Conservation (phyloP, 2,329 filamentous ascomycete genomes). For the Alternaria conjuncta region DNA sequence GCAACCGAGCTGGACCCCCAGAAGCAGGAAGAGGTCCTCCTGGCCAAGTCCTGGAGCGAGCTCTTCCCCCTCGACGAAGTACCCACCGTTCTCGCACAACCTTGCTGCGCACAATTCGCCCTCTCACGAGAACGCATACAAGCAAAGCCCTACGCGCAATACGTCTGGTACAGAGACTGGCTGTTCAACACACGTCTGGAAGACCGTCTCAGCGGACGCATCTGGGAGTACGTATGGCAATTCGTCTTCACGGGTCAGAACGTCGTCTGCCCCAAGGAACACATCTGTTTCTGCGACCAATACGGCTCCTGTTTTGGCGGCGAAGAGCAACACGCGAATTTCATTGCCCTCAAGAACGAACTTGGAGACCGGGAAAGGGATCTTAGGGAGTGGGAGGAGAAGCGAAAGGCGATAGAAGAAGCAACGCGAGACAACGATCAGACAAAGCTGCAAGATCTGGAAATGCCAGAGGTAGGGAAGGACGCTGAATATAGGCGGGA, state of each 20-base stretch:
- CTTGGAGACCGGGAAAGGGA: slow-evolving; percentile 52
- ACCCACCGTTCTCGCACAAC: slow-evolving; percentile 61
- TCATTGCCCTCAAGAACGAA: slow-evolving; percentile 54
- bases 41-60: slow-evolving; percentile 55
- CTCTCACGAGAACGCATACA: slow-evolving; percentile 64
- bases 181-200: slow-evolving; percentile 62
- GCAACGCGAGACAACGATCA: slow-evolving; percentile 34
- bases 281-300: slow-evolving; percentile 68
- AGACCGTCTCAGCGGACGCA: slow-evolving; percentile 63
- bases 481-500: slow-evolving; percentile 52
- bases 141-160: slow-evolving; percentile 59
- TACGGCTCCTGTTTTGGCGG: slow-evolving; percentile 67
- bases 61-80: slow-evolving; percentile 57
- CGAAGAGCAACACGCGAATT: slow-evolving; percentile 56
- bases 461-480: slow-evolving; percentile 51
- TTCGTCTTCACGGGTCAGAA: slow-evolving; percentile 63
- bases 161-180: slow-evolving; percentile 66
- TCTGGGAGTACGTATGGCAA: slow-evolving; percentile 71
- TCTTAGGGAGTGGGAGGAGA: slow-evolving; percentile 50
- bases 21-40: slow-evolving; percentile 54
- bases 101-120: slow-evolving; percentile 71
- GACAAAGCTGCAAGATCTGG: slow-evolving; percentile 39
- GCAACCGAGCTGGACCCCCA: slow-evolving; percentile 44
- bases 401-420: slow-evolving; percentile 45
- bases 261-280: slow-evolving; percentile 59